Evolutionary conservation across 1,139 yeast species (phyloP).

Genomic region (Kluyveromyces sp.): DNA sequence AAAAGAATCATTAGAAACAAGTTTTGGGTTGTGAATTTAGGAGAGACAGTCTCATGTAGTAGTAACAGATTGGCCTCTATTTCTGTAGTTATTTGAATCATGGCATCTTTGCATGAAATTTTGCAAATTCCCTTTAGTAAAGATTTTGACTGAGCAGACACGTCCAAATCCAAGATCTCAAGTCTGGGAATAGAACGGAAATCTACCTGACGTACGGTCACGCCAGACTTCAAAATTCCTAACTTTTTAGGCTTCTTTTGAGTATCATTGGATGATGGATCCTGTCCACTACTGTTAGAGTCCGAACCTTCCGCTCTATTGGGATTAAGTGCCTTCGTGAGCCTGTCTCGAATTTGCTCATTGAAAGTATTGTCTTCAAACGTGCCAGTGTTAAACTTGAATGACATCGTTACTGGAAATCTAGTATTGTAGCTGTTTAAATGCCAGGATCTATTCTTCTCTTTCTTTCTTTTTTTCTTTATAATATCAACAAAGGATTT

Average conservation of each 20-base stretch:
- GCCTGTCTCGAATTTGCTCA: constrained; percentile 22
- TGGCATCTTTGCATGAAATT: constrained; percentile 25
- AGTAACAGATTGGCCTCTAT: constrained; percentile 29
- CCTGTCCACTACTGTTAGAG: not conserved
- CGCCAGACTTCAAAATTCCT: constrained; percentile 26
- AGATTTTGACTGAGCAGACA: constrained; percentile 25
- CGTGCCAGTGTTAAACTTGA: constrained; percentile 23
- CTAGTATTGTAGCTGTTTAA: no score
- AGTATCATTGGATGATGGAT: constrained; percentile 5
- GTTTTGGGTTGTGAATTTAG: constrained; percentile 27
- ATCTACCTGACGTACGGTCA: constrained; percentile 25
- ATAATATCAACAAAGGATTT: no score
- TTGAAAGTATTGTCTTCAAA: constrained; percentile 28
- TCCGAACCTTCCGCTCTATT: constrained; percentile 7
- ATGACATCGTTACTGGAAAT: constrained; percentile 20
- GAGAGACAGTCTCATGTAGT: constrained; percentile 23
- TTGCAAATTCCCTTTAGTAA: constrained; percentile 28
- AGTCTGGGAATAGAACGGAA: constrained; percentile 27
- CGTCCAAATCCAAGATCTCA: constrained; percentile 29
- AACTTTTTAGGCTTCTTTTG: constrained; percentile 15
- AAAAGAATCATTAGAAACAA: constrained; percentile 29
- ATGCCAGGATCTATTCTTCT: no score
- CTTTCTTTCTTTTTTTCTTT: no score
- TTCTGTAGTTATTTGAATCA: constrained; percentile 27
- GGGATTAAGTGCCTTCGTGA: constrained; percentile 24